Base-by-base conservation (phyloP, 805 yeast species). In the Vanderwaltozyma polyspora region DNA sequence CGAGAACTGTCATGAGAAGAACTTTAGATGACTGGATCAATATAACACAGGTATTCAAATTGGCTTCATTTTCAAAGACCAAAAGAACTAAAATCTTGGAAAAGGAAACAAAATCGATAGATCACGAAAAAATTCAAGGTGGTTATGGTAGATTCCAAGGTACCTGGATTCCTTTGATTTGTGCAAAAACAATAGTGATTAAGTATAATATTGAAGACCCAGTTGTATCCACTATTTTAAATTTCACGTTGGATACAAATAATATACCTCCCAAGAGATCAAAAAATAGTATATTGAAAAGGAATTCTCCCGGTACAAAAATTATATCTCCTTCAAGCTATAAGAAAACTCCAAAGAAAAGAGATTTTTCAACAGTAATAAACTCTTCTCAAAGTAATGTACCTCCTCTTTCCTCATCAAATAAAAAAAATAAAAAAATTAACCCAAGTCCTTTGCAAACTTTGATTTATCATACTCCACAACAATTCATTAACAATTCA, bases 11-110 rank as follows among this genome's bases (percentile, higher is more conserved):
- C 1, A 91, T 91, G 97, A 73, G 97, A 46, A 68, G 97, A 39
- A 76, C 83, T 40, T 67, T 71, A 32, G 97, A 91, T 55, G 82
- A 87, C 46, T 91, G 97, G 97, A 85, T 91, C 35, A 82, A 82
- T 51, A 84, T 86, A 17, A 82, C 93, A 0, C 94, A 82, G 52
- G 77, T 81, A 27, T 63, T 82, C 45, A 81, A 82, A 52, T 74
- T 81, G 39, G 86, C 86, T 24, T 74, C 78, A 39, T 78, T 76
- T 48, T 81, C 84, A 28, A 82, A 82, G 57, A 81, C 87, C 1
- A 79, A 78, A 49, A 61, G 94, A 55, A 81, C 91, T 2, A 73
- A 79, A 49, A 71, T 82, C 25, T 59, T 82, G 40, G 91, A 81
- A 49, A 74, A 69, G 44, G 89, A 82, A 44, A 81, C 81, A 16